phyloP scores from a whole-genome alignment of 169 alveolate genomes.

The Plasmodium vivax region DNA sequence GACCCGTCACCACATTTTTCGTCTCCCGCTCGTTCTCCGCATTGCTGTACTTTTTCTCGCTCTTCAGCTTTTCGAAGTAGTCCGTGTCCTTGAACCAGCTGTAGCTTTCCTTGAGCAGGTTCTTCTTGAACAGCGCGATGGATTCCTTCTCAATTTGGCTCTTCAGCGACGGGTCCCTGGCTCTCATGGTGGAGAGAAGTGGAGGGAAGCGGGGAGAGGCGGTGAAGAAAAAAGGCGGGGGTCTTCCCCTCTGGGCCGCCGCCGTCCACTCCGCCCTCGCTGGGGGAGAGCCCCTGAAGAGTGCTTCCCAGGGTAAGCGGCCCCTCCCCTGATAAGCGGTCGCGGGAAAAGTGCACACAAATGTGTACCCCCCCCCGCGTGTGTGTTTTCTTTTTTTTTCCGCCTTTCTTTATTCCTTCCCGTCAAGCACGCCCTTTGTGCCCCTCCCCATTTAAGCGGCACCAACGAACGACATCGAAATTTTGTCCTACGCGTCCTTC shows the following conservation, averaged over 20 bases:
- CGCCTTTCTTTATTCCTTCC: not conserved
- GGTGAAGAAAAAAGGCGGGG: not conserved
- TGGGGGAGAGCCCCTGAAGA: not conserved
- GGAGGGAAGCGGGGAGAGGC: not conserved
- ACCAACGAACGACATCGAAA: not conserved
- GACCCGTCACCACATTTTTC: constrained; percentile 50
- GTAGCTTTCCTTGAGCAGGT: constrained; percentile 63
- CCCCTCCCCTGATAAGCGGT: not conserved
- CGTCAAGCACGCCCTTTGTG: not conserved
- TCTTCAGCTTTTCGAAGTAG: constrained; percentile 59
- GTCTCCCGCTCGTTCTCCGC: constrained; percentile 50
- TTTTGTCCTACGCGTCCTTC: not conserved
- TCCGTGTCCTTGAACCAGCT: constrained; percentile 68
- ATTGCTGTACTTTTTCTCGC: constrained; percentile 43
- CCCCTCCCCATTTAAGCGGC: not conserved
- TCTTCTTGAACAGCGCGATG: constrained; percentile 59
- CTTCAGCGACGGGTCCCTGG: not conserved
- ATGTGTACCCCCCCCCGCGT: not conserved
- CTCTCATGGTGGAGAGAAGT: constrained; percentile 6
- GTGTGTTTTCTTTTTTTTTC: not conserved
- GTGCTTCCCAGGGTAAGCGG: not conserved
- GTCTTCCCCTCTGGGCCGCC: not conserved
- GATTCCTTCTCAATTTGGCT: constrained; percentile 51
- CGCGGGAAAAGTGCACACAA: not conserved
- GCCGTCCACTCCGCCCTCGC: not conserved